Evolutionary conservation across 495 filamentous ascomycete species (phyloP).

Genomic region (Daldinia grandis): DNA sequence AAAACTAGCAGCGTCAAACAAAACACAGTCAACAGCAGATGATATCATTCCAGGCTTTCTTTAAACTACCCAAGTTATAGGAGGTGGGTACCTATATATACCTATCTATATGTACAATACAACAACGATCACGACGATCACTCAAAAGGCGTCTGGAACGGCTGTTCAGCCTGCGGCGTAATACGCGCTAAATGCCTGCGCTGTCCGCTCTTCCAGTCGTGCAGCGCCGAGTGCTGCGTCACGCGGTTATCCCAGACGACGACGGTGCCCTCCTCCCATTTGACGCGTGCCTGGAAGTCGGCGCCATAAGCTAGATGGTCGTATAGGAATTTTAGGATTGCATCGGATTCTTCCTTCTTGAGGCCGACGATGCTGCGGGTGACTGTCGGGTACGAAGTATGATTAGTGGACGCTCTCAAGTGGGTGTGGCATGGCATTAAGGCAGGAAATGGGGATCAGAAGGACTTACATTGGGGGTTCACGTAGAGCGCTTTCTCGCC

Average conservation of each 20-base stretch:
- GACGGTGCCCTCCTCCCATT: slow-evolving; percentile 83
- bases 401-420: neutral
- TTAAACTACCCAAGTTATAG: slow-evolving; percentile 13
- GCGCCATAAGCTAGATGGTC: slow-evolving; percentile 82
- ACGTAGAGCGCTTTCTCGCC: slow-evolving; percentile 89
- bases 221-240: slow-evolving; percentile 77
- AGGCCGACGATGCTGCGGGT: slow-evolving; percentile 76
- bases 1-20: slow-evolving; percentile 20
- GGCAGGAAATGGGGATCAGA: neutral
- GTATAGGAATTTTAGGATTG: slow-evolving; percentile 86
- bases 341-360: slow-evolving; percentile 81
- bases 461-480: slow-evolving; percentile 81
- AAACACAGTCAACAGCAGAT: slow-evolving; percentile 20
- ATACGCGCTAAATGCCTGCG: slow-evolving; percentile 83
- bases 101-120: neutral
- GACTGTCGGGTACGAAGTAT: slow-evolving; percentile 52
- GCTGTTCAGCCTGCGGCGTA: slow-evolving; percentile 82
- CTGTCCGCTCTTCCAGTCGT: slow-evolving; percentile 82
- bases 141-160: slow-evolving; percentile 71
- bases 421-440: no score
- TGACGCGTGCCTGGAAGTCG: slow-evolving; percentile 89
- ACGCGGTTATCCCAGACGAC: slow-evolving; percentile 92
- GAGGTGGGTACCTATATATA: neutral
- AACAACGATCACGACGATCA: slow-evolving; percentile 43
- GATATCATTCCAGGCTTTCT: slow-evolving; percentile 46